A percentile compares a stretch with the other conserved stretches of the same genome.
Evolutionary conservation across 768 basidiomycete genomes (phyloP).

Genomic region (Suillus subalutaceus): DNA sequence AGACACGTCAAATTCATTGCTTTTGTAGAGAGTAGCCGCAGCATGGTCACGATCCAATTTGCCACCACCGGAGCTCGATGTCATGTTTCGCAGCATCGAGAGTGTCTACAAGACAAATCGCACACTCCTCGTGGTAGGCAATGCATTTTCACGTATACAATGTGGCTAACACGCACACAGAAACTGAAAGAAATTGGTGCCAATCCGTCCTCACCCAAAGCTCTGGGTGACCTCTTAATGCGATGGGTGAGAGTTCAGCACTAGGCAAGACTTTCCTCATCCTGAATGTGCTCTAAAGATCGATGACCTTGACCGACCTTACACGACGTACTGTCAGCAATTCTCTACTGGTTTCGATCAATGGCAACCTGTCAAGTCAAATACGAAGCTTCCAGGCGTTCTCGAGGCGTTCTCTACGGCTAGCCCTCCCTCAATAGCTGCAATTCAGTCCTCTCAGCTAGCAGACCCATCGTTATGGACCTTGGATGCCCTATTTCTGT

Average conservation of each 20-base stretch:
- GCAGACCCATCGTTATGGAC: conserved; percentile 64
- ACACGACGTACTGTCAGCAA: conserved; percentile 75
- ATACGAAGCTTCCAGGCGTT: conserved; percentile 68
- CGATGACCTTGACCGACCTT: conserved; percentile 87
- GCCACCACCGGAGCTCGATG: conserved; percentile 88
- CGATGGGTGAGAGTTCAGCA: conserved; percentile 75
- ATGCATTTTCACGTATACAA: neutral
- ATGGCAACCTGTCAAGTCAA: conserved; percentile 81
- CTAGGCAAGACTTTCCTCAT: conserved; percentile 9
- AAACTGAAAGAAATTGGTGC: conserved; percentile 94
- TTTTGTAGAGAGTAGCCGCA: conserved; percentile 85
- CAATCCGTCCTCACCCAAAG: conserved; percentile 90
- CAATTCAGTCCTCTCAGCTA: conserved; percentile 36
- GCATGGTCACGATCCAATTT: conserved; percentile 97
- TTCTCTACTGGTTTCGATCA: conserved; percentile 79
- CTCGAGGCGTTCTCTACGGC: conserved; percentile 69
- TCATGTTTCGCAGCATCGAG: conserved; percentile 94
- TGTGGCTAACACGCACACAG: conserved; percentile 44
- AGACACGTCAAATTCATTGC: conserved; percentile 17
- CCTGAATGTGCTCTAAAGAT: conserved; percentile 54
- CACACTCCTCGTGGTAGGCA: conserved; percentile 64
- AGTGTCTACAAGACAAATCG: conserved; percentile 92
- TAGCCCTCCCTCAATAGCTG: conserved; percentile 57
- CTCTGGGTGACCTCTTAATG: conserved; percentile 93
- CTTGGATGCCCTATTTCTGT: conserved; percentile 82